These are phyloP conservation scores for Sutorius eximius DNA, from an alignment of 1,284 basidiomycete genomes.

Conservation along the genomic window DNA sequence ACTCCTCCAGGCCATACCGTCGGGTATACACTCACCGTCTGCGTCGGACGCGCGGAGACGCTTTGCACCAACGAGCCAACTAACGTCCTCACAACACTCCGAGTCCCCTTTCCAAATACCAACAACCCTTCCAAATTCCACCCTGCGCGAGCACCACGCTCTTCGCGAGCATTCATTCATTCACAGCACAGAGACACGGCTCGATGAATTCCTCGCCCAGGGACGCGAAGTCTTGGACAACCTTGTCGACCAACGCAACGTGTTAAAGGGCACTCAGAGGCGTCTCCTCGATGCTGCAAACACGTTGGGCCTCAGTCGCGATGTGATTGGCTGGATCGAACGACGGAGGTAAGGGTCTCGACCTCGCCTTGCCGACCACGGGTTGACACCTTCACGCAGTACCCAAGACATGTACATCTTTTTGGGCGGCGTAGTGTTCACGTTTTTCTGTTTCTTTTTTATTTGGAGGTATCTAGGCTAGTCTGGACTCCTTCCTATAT, in stretches of 20 bases:
- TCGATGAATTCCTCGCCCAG: constrained; percentile 90
- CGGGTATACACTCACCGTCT: constrained; percentile 45
- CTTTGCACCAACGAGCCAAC: constrained; percentile 45
- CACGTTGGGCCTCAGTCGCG: constrained; percentile 85
- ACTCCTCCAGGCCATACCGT: constrained; percentile 52
- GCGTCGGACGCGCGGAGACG: constrained; percentile 59
- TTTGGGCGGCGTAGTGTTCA: constrained; percentile 77
- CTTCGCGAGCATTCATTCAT: constrained; percentile 86
- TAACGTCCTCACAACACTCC: constrained; percentile 48
- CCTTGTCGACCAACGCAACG: constrained; percentile 85
- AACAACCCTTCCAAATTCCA: constrained; percentile 52
- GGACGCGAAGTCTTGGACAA: constrained; percentile 88
- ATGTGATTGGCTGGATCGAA: constrained; percentile 96
- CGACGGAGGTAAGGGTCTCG: constrained; percentile 63
- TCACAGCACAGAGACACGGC: constrained; percentile 71
- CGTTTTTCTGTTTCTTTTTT: constrained; percentile 86
- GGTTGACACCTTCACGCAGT: constrained; percentile 42
- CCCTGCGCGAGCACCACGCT: constrained; percentile 71
- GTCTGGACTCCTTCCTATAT: constrained; percentile 18
- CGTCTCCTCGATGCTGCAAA: constrained; percentile 87
- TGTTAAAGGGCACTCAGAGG: constrained; percentile 88
- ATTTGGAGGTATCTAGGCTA: constrained; percentile 90
- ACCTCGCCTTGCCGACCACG: background rate
- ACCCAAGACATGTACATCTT: constrained; percentile 95
- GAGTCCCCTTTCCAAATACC: constrained; percentile 75